Evolutionary conservation across 768 basidiomycete species (phyloP).

Genomic region (Dacryopinax spathularia): DNA sequence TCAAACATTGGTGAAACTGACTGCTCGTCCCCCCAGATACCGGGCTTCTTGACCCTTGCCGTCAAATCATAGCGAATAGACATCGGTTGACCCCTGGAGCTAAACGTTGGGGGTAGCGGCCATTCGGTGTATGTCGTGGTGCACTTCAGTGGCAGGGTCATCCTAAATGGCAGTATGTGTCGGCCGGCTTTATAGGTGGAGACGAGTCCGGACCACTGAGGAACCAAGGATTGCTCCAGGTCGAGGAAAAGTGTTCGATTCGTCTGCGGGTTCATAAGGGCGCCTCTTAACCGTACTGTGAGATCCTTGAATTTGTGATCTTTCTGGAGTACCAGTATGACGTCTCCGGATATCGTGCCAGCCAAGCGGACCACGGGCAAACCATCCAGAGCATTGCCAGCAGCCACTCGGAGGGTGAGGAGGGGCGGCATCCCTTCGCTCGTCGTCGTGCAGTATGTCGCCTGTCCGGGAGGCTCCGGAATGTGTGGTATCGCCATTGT

Average conservation of each 20-base stretch:
- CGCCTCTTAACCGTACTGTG: not conserved
- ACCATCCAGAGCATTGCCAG: not conserved
- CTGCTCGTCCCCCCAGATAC: not conserved
- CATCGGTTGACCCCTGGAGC: not conserved
- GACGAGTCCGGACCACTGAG: not conserved
- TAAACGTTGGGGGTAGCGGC: not conserved
- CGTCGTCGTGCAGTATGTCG: not conserved
- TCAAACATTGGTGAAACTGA: no score
- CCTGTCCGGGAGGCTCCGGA: not conserved
- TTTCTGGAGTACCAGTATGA: not conserved
- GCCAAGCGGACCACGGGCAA: not conserved
- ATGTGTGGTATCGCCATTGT: not conserved
- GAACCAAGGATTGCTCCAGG: not conserved
- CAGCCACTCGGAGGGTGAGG: not conserved
- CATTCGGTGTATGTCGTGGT: not conserved
- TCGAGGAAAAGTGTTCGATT: not conserved
- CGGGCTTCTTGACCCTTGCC: not conserved
- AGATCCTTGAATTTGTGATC: conserved; percentile 2
- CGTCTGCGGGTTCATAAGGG: not conserved
- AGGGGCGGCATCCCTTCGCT: not conserved
- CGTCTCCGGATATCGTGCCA: not conserved
- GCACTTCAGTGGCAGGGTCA: not conserved
- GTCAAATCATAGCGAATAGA: not conserved
- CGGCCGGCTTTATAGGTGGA: not conserved
- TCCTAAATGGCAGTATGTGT: not conserved